phyloP scores from a whole-genome alignment of 192 early-diverging fungal genomes.

The Mortierella alpina region DNA sequence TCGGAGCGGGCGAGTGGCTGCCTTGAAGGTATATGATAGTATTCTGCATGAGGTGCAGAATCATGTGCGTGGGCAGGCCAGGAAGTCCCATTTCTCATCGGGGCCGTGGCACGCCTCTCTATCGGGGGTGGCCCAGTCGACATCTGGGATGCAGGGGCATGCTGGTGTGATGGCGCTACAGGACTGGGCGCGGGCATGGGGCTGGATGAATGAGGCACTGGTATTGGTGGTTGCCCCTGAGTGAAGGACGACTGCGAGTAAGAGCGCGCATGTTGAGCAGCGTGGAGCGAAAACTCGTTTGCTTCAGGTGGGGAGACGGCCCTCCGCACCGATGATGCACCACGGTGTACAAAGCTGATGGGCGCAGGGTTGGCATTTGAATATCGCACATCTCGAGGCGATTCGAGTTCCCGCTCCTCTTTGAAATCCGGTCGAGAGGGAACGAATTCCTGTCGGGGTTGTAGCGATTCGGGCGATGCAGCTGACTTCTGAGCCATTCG shows the following conservation, averaged over 20 bases:
- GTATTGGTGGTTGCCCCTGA: conserved; percentile 7
- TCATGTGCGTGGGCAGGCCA: conserved; percentile 20
- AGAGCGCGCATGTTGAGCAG: conserved; percentile 25
- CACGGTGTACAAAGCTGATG: conserved; percentile 39
- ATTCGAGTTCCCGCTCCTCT: conserved; percentile 2
- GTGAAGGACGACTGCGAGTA: conserved; percentile 34
- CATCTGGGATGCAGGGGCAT: neutral
- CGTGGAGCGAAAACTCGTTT: neutral
- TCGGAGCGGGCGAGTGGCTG: conserved; percentile 6
- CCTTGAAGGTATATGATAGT: conserved; percentile 5
- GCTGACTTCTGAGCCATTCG: neutral
- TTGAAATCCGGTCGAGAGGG: neutral
- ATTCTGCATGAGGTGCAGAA: neutral
- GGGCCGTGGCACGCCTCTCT: conserved; percentile 2
- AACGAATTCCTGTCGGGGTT: neutral
- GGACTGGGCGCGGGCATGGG: neutral
- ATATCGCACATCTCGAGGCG: conserved; percentile 17
- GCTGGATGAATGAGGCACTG: neutral
- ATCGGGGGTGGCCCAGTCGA: neutral
- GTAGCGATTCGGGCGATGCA: neutral
- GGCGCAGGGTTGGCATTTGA: conserved; percentile 3
- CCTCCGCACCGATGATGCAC: neutral
- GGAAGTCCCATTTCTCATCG: neutral
- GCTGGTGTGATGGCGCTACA: neutral
- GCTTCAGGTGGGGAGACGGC: conserved; percentile 10